A percentile compares a stretch with the other conserved stretches of the same genome.
Evolutionary conservation across 176 grass and related monocot genomes (phyloP).

Genomic region (Pharus latifolius): DNA sequence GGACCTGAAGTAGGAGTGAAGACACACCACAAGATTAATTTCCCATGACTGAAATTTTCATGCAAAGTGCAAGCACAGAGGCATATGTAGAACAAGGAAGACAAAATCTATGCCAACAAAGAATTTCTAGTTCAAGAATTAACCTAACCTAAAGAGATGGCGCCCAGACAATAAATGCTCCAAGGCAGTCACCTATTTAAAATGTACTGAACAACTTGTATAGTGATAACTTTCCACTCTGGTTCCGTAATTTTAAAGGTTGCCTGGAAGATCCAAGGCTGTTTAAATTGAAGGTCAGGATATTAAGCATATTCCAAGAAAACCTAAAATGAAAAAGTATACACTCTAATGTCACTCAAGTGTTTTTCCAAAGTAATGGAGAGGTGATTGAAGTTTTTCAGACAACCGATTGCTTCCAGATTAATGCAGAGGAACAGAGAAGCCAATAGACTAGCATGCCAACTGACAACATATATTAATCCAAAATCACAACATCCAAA

Average conservation of each 20-base stretch:
- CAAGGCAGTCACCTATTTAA: too few species aligned
- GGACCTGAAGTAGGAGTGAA: conserved; percentile 60
- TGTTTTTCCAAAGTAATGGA: background rate
- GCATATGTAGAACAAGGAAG: background rate
- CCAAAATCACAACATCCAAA: background rate
- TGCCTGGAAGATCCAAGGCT: background rate
- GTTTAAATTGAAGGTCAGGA: background rate
- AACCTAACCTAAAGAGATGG: background rate
- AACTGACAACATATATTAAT: background rate
- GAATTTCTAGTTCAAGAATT: background rate
- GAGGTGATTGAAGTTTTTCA: background rate
- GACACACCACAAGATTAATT: background rate
- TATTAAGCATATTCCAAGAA: background rate
- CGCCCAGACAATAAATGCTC: too few species aligned
- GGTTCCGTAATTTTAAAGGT: background rate
- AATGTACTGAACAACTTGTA: too few species aligned
- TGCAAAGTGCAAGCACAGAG: background rate
- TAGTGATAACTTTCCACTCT: background rate
- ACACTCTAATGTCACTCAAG: too few species aligned
- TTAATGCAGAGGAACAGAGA: background rate
- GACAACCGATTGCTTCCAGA: background rate
- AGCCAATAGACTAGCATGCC: background rate
- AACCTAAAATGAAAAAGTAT: background rate
- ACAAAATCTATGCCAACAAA: background rate
- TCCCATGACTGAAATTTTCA: background rate